These are phyloP conservation scores for Umbelopsis sp. DNA, from an alignment of 192 early-diverging fungal genomes.

Conservation along the genomic window DNA sequence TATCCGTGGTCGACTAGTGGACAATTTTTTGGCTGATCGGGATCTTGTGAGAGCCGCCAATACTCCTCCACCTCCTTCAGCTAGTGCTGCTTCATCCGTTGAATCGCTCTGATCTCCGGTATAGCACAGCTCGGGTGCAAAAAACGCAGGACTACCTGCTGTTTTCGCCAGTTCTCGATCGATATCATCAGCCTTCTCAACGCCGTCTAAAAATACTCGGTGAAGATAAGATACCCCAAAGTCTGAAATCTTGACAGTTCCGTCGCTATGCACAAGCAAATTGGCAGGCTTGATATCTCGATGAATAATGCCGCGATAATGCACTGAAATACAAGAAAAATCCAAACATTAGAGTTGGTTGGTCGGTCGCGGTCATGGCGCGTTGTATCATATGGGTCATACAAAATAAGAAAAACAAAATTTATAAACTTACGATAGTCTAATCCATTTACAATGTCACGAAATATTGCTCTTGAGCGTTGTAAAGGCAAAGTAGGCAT, in stretches of 20 bases:
- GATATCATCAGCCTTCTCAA: constrained; percentile 34
- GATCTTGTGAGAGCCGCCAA: not conserved
- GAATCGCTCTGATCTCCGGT: constrained; percentile 41
- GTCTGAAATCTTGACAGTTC: constrained; percentile 92
- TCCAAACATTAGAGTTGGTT: not conserved
- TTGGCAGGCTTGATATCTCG: constrained; percentile 99
- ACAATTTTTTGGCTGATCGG: not conserved
- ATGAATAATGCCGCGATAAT: constrained; percentile 95
- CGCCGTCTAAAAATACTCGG: constrained; percentile 43
- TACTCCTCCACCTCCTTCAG: not conserved
- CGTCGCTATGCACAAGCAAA: constrained; percentile 74
- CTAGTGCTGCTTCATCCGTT: not conserved
- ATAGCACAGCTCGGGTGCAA: constrained; percentile 97
- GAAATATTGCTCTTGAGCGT: constrained; percentile 80
- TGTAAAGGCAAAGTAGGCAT: constrained; percentile 65
- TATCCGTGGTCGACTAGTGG: constrained; percentile 51
- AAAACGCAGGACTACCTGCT: constrained; percentile 96
- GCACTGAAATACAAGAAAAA: constrained; percentile 54
- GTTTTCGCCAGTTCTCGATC: constrained; percentile 95
- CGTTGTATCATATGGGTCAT: not conserved
- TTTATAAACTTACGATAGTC: constrained; percentile 80
- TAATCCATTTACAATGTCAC: constrained; percentile 88
- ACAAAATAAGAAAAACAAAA: not conserved
- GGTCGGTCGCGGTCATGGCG: not conserved
- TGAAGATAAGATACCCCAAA: constrained; percentile 97